These are phyloP conservation scores for Brasenia schreberi DNA, from an alignment of 164 flowering plant genomes.

Conservation along the genomic window DNA sequence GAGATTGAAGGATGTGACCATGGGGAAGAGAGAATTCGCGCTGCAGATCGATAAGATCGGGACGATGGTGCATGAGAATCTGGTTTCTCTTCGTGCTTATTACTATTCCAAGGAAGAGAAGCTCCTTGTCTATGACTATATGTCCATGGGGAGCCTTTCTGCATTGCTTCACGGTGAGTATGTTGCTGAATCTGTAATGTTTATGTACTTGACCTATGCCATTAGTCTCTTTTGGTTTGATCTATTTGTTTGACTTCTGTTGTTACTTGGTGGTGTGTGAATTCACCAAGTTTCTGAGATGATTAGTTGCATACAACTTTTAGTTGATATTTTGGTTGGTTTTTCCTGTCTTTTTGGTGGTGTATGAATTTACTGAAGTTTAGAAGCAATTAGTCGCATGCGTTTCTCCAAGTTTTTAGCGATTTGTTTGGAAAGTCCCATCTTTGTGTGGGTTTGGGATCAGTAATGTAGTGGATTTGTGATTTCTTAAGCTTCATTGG, in stretches of 20 bases:
- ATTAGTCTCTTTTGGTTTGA: background rate
- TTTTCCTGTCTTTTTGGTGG: too few relatives aligned
- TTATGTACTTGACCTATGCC: background rate
- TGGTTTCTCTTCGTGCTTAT: slow-evolving; percentile 80
- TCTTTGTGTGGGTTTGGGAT: too few relatives aligned
- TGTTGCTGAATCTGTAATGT: background rate
- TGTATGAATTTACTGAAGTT: too few relatives aligned
- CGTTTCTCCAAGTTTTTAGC: too few relatives aligned
- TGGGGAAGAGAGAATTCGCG: slow-evolving; percentile 56
- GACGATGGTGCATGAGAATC: slow-evolving; percentile 47
- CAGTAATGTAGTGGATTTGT: too few relatives aligned
- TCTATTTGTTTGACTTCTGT: background rate
- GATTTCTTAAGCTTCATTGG: too few relatives aligned
- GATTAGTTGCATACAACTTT: too few relatives aligned
- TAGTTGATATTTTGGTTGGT: too few relatives aligned
- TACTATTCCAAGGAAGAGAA: slow-evolving; percentile 65
- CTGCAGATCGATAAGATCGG: slow-evolving; percentile 73
- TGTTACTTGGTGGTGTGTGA: background rate
- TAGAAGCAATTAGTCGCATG: too few relatives aligned
- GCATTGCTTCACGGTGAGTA: slow-evolving; percentile 88
- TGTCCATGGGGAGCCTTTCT: slow-evolving; percentile 93
- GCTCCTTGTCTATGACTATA: slow-evolving; percentile 85
- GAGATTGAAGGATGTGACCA: slow-evolving; percentile 68
- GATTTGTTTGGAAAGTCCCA: too few relatives aligned
- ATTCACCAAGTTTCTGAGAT: too few relatives aligned